Conservation (phyloP, 1,284 basidiomycete species). For the Cryptococcus hybrid region DNA sequence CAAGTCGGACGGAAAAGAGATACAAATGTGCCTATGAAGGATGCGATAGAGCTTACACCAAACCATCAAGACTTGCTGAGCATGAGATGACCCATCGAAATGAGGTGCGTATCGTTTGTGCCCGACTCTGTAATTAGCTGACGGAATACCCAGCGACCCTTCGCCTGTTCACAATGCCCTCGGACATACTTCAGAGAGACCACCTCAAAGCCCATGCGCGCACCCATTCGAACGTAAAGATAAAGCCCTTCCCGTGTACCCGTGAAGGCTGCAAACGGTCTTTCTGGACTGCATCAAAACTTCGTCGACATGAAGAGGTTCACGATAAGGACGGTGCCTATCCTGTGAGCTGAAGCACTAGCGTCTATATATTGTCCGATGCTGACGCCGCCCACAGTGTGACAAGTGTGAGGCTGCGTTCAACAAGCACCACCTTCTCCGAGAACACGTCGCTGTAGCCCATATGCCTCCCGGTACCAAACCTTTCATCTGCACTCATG, state of each 20-base stretch:
- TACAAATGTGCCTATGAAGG: slow-evolving; percentile 65
- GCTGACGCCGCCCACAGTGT: slow-evolving; percentile 57
- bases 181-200: slow-evolving; percentile 77
- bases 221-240: slow-evolving; percentile 68
- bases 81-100: slow-evolving; percentile 85
- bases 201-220: slow-evolving; percentile 86
- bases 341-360: slow-evolving; percentile 24
- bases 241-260: slow-evolving; percentile 64
- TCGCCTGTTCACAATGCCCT: slow-evolving; percentile 68
- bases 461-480: slow-evolving; percentile 80
- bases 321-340: slow-evolving; percentile 48
- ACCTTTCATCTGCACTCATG: slow-evolving; percentile 68
- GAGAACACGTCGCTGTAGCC: slow-evolving; percentile 65
- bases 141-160: slow-evolving; percentile 67
- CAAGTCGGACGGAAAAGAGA: slow-evolving; percentile 31
- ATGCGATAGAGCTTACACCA: slow-evolving; percentile 79
- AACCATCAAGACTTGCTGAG: slow-evolving; percentile 79
- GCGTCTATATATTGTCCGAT: slow-evolving; percentile 53
- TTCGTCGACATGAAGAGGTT: slow-evolving; percentile 66
- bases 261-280: slow-evolving; percentile 67
- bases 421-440: slow-evolving; percentile 74
- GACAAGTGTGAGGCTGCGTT: slow-evolving; percentile 66
- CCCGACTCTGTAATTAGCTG: neutral
- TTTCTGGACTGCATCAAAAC: slow-evolving; percentile 90
- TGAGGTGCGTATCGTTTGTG: slow-evolving; percentile 58